phyloP scores from a whole-genome alignment of 345 rosid species.

The Kernera saxatilis region DNA sequence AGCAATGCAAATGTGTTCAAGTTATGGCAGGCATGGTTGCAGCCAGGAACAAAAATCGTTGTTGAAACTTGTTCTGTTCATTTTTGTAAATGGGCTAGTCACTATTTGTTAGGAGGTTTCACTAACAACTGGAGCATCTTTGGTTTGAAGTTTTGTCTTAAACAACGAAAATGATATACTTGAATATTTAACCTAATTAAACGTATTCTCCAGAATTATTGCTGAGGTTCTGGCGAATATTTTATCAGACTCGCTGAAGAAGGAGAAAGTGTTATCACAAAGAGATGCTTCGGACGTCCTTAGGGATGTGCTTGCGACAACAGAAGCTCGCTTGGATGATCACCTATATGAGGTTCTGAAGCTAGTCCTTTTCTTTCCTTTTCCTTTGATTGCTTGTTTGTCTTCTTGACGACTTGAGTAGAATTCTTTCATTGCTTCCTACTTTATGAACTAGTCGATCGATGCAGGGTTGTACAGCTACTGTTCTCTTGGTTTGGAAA shows the following conservation, averaged over 20 bases:
- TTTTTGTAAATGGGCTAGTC: slow-evolving; percentile 9
- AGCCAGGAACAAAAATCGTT: background rate
- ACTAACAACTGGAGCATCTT: slow-evolving; percentile 7
- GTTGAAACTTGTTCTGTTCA: slow-evolving; percentile 9
- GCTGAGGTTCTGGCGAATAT: slow-evolving; percentile 69
- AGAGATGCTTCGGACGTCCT: slow-evolving; percentile 85
- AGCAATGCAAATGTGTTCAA: slow-evolving; percentile 7
- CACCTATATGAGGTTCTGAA: slow-evolving; percentile 74
- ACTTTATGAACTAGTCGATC: background rate
- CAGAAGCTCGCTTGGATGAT: slow-evolving; percentile 78
- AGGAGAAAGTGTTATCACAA: slow-evolving; percentile 61
- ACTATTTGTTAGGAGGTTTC: background rate
- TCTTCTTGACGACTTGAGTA: slow-evolving; percentile 4
- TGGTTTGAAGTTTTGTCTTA: slow-evolving; percentile 14
- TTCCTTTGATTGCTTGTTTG: slow-evolving; percentile 8
- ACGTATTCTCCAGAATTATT: slow-evolving; percentile 51
- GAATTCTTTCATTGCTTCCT: slow-evolving; percentile 9
- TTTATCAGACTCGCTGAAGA: slow-evolving; percentile 60
- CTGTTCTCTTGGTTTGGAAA: slow-evolving; percentile 84
- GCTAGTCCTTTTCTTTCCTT: background rate
- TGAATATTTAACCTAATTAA: background rate
- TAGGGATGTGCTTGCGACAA: slow-evolving; percentile 60
- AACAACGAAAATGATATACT: background rate
- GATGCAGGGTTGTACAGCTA: slow-evolving; percentile 93
- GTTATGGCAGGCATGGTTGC: background rate